These are phyloP conservation scores for Oryza australiensis DNA, from an alignment of 176 grass and related monocot species.

Conservation along the genomic window DNA sequence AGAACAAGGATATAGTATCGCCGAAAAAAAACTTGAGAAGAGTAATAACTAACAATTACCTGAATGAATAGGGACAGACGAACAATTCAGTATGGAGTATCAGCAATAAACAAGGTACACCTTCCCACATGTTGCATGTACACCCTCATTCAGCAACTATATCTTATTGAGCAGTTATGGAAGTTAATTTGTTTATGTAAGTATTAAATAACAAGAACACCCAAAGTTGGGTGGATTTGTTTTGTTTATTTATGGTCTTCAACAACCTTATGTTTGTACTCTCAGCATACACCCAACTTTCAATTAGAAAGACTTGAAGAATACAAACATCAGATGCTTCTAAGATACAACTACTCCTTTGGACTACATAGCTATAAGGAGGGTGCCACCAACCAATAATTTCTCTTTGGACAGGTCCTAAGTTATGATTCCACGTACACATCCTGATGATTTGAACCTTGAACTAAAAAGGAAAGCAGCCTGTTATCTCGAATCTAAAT, in stretches of 20 bases:
- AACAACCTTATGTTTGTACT: background rate
- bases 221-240: background rate
- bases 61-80: background rate
- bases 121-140: background rate
- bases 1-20: background rate
- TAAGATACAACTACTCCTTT: background rate
- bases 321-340: background rate
- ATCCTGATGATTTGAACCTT: background rate
- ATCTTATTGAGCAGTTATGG: background rate
- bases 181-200: background rate
- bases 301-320: background rate
- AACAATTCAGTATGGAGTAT: background rate
- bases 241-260: background rate
- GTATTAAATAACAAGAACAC: background rate
- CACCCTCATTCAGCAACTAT: background rate
- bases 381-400: background rate
- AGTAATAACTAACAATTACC: background rate
- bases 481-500: background rate
- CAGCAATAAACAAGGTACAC: background rate
- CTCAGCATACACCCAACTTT: background rate
- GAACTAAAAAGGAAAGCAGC: background rate
- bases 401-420: background rate
- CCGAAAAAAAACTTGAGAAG: background rate
- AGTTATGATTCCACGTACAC: background rate
- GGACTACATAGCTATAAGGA: background rate